Percentiles rank a stretch among this genome's conserved stretches.
phyloP scores from a whole-genome alignment of 306 rosid genomes.

The Vigna radiata region DNA sequence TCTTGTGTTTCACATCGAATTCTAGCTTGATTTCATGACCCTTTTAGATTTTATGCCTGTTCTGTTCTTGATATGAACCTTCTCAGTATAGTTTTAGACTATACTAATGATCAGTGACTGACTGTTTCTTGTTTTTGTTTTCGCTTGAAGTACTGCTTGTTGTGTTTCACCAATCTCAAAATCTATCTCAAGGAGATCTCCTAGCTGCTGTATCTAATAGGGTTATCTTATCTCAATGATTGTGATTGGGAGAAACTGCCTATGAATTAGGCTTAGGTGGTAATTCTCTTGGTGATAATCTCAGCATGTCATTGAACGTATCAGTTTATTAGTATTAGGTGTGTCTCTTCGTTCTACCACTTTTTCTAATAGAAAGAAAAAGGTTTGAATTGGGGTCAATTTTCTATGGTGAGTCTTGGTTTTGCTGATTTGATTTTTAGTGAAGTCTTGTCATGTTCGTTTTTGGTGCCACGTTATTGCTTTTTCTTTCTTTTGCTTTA shows the following conservation, averaged over 20 bases:
- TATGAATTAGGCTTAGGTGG: not conserved
- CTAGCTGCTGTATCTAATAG: not conserved
- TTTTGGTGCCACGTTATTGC: slow-evolving; percentile 50
- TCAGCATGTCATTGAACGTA: not conserved
- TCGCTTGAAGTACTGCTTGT: not conserved
- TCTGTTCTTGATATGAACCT: not conserved
- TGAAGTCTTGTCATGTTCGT: slow-evolving; percentile 46
- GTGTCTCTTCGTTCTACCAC: not conserved
- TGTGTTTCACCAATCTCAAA: not conserved
- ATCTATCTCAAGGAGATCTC: not conserved
- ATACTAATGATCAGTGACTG: too few relatives aligned
- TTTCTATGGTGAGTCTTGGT: slow-evolving; percentile 10
- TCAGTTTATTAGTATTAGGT: not conserved
- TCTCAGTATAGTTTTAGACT: not conserved
- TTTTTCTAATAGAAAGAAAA: not conserved
- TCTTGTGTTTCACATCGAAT: slow-evolving; percentile 21
- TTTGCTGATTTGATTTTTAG: slow-evolving; percentile 28
- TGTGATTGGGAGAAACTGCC: not conserved
- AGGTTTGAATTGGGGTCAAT: slow-evolving; percentile 10
- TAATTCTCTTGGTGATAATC: not conserved
- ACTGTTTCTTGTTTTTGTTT: not conserved
- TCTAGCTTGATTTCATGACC: slow-evolving; percentile 36
- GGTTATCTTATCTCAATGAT: not conserved
- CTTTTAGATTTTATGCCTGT: slow-evolving; percentile 37
- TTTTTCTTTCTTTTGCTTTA: slow-evolving; percentile 53